Evolutionary conservation across 2,329 filamentous ascomycete genomes (phyloP).

Genomic region (Diaporthe batatas): DNA sequence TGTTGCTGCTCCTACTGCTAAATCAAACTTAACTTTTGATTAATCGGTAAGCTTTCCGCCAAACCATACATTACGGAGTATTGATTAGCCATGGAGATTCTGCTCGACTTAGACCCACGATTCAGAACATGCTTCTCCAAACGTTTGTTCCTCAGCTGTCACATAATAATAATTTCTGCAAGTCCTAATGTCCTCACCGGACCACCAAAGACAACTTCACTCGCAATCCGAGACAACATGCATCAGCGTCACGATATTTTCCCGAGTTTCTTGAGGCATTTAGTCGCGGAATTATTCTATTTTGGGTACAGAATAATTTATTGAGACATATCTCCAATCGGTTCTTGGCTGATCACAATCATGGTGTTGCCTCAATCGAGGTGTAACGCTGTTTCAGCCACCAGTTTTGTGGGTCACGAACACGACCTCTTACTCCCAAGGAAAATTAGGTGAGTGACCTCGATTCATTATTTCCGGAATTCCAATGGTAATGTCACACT

Average conservation of each 20-base stretch:
- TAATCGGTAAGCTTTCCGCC: slow-evolving; percentile 20
- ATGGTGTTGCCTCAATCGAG: not conserved
- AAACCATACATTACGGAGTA: not conserved
- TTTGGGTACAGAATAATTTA: not conserved
- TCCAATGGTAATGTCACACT: not conserved
- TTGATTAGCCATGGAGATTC: not conserved
- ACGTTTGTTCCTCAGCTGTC: no score
- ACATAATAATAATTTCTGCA: not conserved
- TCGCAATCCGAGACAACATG: not conserved
- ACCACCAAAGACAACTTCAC: not conserved
- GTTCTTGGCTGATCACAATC: no score
- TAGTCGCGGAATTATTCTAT: not conserved
- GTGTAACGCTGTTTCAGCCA: not conserved
- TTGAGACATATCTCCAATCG: no score
- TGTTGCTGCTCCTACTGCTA: not conserved
- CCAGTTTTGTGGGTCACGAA: not conserved
- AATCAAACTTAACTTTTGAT: not conserved
- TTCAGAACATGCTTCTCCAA: slow-evolving; percentile 1
- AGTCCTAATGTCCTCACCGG: not conserved
- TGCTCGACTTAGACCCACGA: not conserved
- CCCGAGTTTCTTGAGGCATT: not conserved
- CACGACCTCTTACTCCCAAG: not conserved
- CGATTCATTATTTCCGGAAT: no score
- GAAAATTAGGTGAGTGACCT: not conserved
- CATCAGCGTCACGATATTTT: not conserved